Percentiles rank a stretch among this genome's conserved stretches.
These are phyloP conservation scores for Carex kokanica DNA, from an alignment of 176 grass and related monocot genomes.

Conservation along the genomic window DNA sequence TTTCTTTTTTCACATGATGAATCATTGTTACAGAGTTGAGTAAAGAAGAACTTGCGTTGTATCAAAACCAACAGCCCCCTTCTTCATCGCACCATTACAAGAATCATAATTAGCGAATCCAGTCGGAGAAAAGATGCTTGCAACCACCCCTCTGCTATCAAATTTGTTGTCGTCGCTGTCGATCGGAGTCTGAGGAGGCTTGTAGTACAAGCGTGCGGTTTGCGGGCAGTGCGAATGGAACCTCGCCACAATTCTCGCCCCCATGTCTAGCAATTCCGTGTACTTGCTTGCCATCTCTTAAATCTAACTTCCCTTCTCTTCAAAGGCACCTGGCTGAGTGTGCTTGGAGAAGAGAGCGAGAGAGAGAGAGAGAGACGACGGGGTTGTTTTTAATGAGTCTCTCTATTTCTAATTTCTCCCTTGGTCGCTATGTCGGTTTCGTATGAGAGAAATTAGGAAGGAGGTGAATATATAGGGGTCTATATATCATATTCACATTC, in stretches of 20 bases:
- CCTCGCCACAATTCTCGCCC: slow-evolving; percentile 50
- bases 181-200: slow-evolving; percentile 39
- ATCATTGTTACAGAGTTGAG: not conserved
- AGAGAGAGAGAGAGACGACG: not conserved
- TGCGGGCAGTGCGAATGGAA: slow-evolving; percentile 80
- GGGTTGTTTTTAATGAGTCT: not conserved
- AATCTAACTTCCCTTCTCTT: not conserved
- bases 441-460: not conserved
- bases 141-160: not conserved
- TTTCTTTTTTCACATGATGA: not conserved
- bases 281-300: slow-evolving; percentile 39
- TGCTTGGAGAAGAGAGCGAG: not conserved
- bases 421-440: not conserved
- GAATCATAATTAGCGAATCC: not conserved
- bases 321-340: not conserved
- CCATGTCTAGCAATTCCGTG: slow-evolving; percentile 67
- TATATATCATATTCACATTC: no score
- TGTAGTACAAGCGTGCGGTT: slow-evolving; percentile 79
- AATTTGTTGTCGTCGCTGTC: not conserved
- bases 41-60: slow-evolving; percentile 30
- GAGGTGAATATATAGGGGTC: not conserved
- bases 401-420: not conserved
- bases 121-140: not conserved
- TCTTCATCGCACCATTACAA: not conserved
- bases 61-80: slow-evolving; percentile 1